Evolutionary conservation across 1,139 yeast species (phyloP).

Genomic region (Diutina sp.): DNA sequence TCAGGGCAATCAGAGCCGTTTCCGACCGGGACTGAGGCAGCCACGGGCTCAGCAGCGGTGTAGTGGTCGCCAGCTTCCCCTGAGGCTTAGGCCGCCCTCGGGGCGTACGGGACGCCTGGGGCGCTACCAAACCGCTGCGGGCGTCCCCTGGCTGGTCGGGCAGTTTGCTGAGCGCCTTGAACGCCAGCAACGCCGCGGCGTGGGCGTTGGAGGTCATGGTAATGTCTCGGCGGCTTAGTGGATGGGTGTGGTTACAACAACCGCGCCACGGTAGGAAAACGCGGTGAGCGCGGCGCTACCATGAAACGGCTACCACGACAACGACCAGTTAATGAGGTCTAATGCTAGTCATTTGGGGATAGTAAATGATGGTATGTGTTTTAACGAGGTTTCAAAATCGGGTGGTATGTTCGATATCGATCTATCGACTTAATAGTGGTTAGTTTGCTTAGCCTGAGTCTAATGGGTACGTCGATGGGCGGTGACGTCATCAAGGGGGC

Average conservation of each 20-base stretch:
- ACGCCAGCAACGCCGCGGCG: constrained; percentile 13
- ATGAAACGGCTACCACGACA: not conserved
- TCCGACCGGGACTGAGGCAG: not conserved
- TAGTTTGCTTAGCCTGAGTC: too few relatives aligned
- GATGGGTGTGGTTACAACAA: too few relatives aligned
- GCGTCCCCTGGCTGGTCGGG: not conserved
- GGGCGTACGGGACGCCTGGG: not conserved
- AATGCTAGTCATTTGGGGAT: too few relatives aligned
- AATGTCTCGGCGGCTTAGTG: not conserved
- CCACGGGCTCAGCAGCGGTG: not conserved
- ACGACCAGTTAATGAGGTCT: too few relatives aligned
- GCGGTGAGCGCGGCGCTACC: not conserved
- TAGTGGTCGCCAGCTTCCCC: not conserved
- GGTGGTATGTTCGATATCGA: too few relatives aligned
- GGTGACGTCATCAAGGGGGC: not conserved
- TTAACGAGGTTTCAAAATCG: too few relatives aligned
- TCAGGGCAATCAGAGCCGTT: not conserved
- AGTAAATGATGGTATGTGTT: too few relatives aligned
- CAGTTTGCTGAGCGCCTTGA: constrained; percentile 7
- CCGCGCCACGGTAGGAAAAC: not conserved
- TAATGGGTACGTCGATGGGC: not conserved
- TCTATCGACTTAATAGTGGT: too few relatives aligned
- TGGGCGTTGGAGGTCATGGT: constrained; percentile 5
- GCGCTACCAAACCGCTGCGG: not conserved
- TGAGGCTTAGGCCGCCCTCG: not conserved